phyloP scores from a whole-genome alignment of 495 filamentous ascomycete genomes.

The Neurospora terricola region DNA sequence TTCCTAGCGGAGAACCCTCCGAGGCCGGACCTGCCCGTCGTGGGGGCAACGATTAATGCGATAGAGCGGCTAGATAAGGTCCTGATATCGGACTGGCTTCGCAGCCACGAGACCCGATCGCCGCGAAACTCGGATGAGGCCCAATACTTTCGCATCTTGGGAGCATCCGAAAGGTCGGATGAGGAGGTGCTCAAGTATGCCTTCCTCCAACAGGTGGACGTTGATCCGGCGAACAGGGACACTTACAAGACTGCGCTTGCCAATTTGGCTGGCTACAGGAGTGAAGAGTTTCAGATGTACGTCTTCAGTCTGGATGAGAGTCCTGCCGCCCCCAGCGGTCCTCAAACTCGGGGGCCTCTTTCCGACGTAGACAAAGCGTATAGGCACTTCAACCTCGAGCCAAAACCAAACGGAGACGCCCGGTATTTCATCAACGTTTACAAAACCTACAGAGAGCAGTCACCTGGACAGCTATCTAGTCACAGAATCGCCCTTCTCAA shows the following conservation, averaged over 20 bases:
- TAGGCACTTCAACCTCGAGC: conserved; percentile 9
- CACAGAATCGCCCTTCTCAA: conserved; percentile 12
- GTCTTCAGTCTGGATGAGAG: conserved; percentile 1
- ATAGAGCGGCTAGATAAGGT: conserved; percentile 11
- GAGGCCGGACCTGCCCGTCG: conserved; percentile 1
- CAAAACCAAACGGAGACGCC: neutral
- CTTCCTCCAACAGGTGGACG: conserved; percentile 13
- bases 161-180: conserved; percentile 10
- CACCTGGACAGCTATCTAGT: conserved; percentile 11
- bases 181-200: conserved; percentile 19
- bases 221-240: conserved; percentile 5
- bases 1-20: conserved; percentile 11
- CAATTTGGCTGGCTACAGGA: conserved; percentile 8
- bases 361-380: conserved; percentile 9
- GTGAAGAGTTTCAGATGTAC: conserved; percentile 17
- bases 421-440: conserved; percentile 16
- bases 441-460: conserved; percentile 9
- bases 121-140: neutral
- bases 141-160: conserved; percentile 7
- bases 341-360: conserved; percentile 3
- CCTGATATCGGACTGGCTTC: conserved; percentile 6
- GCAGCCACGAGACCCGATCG: neutral
- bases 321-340: neutral
- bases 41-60: conserved; percentile 10
- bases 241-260: conserved; percentile 15